Base-by-base conservation (phyloP, 805 yeast species). In the Saturnispora ahearnii region DNA sequence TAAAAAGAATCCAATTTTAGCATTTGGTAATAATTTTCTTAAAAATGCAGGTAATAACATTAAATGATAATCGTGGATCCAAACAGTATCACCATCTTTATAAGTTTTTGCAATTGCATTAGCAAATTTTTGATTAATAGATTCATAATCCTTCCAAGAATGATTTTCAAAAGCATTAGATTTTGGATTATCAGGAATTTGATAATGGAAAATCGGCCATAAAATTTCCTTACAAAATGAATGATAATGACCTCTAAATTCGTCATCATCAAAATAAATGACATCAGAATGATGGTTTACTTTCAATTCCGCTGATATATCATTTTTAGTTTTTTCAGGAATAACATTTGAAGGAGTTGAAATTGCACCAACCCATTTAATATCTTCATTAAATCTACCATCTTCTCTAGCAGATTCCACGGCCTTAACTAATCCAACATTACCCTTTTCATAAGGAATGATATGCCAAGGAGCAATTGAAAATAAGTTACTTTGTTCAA, bases 51-150 rank as follows among this genome's bases (percentile, higher is more conserved):
- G 97, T 2, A 90, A 87, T 41, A 91, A 69, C 69, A 93, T 73
- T 53, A 91, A 71, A 67, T 93, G 98, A 63, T 91, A 91, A 66
- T 91, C 99, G 64, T 91, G 96, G 48, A 91, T 73, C 98, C 98
- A 93, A 52, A 91, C 74, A 38, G 79, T 71, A 62, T 91, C 96
- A 40, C 85, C 88, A 0, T 74, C 75, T 57, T 81, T 78, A 65
- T 91, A 90, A 1, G 72, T 68, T 34, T 73, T 76, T 2, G 84
- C 77, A 43, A 91, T 73, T 55, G 77, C 78, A 49, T 89, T 86
- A 0, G 98, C 97, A 59, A 90, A 76, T 42, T 77, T 64, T 63
- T 82, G 87, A 60, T 93, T 93, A 54, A 91, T 73, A 1, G 72
- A 67, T 56, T 78, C 79, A 65, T 91, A 91, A 61, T 84, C 82